A percentile compares a stretch with the other conserved stretches of the same genome.
Conservation (phyloP, 2,329 filamentous ascomycete genomes). For the Trichoderma polysporum region DNA sequence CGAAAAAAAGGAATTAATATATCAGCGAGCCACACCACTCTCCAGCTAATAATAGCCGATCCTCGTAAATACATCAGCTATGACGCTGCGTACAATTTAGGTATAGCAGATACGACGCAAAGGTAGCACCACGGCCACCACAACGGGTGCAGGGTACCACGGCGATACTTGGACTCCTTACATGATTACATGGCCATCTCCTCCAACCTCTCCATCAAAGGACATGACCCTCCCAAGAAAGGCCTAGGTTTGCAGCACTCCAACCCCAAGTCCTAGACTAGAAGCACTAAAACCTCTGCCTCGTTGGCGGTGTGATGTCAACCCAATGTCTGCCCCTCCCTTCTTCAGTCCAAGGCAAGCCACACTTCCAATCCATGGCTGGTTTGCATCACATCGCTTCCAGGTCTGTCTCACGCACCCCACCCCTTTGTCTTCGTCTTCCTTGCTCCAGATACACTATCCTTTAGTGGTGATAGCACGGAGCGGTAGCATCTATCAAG, state of each 20-base stretch:
- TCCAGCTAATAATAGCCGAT: not conserved
- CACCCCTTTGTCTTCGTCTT: not conserved
- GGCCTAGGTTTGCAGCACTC: not conserved
- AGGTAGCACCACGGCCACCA: not conserved
- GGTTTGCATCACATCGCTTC: slow-evolving; percentile 15
- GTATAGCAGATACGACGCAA: not conserved
- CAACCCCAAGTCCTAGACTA: slow-evolving; percentile 9
- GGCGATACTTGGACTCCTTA: not conserved
- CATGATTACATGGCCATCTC: not conserved
- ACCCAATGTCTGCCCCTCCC: slow-evolving; percentile 1
- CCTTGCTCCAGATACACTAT: not conserved
- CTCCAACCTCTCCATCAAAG: not conserved
- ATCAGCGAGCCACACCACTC: not conserved
- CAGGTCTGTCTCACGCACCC: slow-evolving; percentile 11
- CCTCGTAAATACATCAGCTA: not conserved
- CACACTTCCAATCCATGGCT: not conserved
- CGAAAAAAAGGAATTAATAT: not conserved
- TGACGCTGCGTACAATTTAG: not conserved
- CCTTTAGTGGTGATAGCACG: not conserved
- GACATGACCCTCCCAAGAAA: not conserved
- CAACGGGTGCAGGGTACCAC: not conserved
- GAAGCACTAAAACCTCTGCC: not conserved
- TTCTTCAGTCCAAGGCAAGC: not conserved
- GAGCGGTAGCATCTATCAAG: not conserved
- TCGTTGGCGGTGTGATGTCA: slow-evolving; percentile 19